Evolutionary conservation across 306 rosid species (phyloP), one percentile per base, ranked within the genome.

Genomic region (Quercus alba): DNA sequence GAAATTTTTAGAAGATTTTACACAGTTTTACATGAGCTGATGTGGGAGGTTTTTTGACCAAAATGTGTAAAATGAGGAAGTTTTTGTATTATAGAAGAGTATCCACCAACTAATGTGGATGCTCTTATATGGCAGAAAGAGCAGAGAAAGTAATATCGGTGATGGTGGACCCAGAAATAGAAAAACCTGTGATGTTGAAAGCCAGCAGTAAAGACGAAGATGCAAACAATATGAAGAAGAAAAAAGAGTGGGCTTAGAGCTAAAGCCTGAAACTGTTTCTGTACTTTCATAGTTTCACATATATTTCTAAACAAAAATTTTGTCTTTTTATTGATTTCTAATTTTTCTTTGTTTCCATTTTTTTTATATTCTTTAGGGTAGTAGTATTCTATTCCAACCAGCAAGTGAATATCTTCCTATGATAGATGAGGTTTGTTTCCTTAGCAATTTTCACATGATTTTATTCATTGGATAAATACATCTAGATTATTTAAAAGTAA

Each of bases 341-440:
- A 35, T 38, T 58, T 64, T 78, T 12, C 20, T 56, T 66, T 31
- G 15, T 14, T 21, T 56, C 44, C 44, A 38, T 38, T 78, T 66
- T 20, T 81, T 25, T 23, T 30, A 18, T 12, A 31, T 21, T 70
- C 19, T 70, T 58, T 82, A 94, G 99, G 90, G 82, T 69, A 75
- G 67, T 56, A 89, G 85, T 10, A 82, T 95, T 85, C 90, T 91
- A 69, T 95, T 87, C 83, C 99, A 95, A 86, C 91, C 98, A 38
- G 97, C 96, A 20, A 85, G 81, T 75, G 97, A 95, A 72, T 93
- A 86, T 80, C 88, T 95, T 88, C 99, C 98, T 10, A 91, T 95
- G 94, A 93, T 95, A 18, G 91, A 95, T 51, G 88, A 87, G 88
- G 44, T 92, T 56, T 7, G 77, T 77, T 71, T 64, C 70, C 4